These are phyloP conservation scores for Cercis canadensis DNA, from an alignment of 306 rosid genomes.

Conservation along the genomic window DNA sequence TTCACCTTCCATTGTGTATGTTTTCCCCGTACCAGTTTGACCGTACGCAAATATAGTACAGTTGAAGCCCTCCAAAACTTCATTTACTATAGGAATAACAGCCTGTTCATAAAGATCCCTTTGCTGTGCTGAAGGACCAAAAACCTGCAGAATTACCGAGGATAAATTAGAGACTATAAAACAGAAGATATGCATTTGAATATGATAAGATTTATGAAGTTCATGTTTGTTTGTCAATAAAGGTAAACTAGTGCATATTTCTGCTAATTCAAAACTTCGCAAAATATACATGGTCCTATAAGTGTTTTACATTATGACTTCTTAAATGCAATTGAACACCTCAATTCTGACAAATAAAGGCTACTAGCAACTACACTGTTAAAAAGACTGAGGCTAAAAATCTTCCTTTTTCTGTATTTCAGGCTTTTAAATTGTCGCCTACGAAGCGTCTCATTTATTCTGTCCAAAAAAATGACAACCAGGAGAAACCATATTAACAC, in stretches of 20 bases:
- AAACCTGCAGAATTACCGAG: conserved; percentile 54
- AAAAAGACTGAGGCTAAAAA: not conserved
- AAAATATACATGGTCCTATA: not conserved
- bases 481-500: not conserved
- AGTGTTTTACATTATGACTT: not conserved
- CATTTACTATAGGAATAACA: conserved; percentile 81
- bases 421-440: not conserved
- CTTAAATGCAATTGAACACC: not conserved
- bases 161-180: not conserved
- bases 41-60: conserved; percentile 96
- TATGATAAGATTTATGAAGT: not conserved
- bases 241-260: not conserved
- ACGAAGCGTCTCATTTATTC: not conserved
- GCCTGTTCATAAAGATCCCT: conserved; percentile 89
- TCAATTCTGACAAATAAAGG: not conserved
- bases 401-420: not conserved
- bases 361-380: not conserved
- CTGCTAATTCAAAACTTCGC: not conserved
- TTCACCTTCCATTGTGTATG: conserved; percentile 96
- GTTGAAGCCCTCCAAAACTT: conserved; percentile 89
- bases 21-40: conserved; percentile 95
- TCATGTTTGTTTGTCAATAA: not conserved
- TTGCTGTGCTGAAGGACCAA: conserved; percentile 89
- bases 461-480: not conserved
- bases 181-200: not conserved